Conservation (phyloP, 1,284 basidiomycete species). For the Ustilago nuda region DNA sequence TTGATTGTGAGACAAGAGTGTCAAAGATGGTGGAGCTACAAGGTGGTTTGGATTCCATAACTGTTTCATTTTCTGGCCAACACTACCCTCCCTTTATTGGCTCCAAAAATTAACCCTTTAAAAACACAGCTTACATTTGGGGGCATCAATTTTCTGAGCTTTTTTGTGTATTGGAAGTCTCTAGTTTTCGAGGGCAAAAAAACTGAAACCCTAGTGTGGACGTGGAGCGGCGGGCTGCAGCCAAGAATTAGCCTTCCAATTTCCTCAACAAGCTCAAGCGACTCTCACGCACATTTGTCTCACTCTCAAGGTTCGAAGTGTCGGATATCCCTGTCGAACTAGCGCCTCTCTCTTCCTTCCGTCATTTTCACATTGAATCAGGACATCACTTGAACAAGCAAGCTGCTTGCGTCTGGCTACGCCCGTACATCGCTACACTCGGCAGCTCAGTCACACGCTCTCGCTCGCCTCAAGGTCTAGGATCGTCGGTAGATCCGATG, state of each 20-base stretch:
- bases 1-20: too few species aligned
- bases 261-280: background rate
- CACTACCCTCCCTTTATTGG: too few species aligned
- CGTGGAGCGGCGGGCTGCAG: constrained; percentile 13
- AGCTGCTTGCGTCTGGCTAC: background rate
- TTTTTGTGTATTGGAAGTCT: too few species aligned
- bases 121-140: too few species aligned
- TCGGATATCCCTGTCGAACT: background rate
- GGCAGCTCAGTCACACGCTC: background rate
- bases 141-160: too few species aligned
- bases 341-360: constrained; percentile 3
- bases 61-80: too few species aligned
- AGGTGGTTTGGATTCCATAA: too few species aligned
- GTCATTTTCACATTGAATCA: background rate
- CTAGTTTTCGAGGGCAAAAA: too few species aligned
- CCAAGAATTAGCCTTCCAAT: constrained; percentile 9
- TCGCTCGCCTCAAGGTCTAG: constrained; percentile 6
- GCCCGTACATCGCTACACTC: background rate
- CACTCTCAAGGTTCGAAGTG: background rate
- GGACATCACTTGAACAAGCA: background rate
- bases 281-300: background rate
- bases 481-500: constrained; percentile 14
- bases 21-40: too few species aligned
- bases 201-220: too few species aligned
- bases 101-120: too few species aligned